phyloP scores from a whole-genome alignment of 73 alveolate genomes.

The Breviolum minutum region DNA sequence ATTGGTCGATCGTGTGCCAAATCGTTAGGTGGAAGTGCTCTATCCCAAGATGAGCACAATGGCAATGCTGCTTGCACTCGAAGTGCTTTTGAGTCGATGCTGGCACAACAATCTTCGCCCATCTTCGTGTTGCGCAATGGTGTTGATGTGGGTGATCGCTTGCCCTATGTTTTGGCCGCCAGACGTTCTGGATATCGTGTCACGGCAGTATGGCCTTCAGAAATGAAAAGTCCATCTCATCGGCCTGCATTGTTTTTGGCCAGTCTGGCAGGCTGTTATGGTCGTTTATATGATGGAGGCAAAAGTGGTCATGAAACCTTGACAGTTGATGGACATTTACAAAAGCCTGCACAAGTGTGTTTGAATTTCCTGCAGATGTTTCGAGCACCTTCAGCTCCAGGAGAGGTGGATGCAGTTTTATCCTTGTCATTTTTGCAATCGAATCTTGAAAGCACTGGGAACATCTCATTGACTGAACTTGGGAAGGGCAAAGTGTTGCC shows the following conservation, averaged over 20 bases:
- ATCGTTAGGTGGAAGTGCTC: constrained; percentile 17
- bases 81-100: neutral
- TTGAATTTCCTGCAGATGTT: constrained; percentile 53
- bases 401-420: constrained; percentile 70
- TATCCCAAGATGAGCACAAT: constrained; percentile 60
- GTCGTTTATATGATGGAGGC: constrained; percentile 47
- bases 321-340: constrained; percentile 37
- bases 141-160: constrained; percentile 69
- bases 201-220: constrained; percentile 61
- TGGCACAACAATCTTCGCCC: constrained; percentile 26
- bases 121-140: constrained; percentile 72
- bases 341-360: constrained; percentile 82
- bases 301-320: constrained; percentile 75
- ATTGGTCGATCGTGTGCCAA: constrained; percentile 38
- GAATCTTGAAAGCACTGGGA: neutral
- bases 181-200: constrained; percentile 55
- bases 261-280: constrained; percentile 66
- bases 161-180: constrained; percentile 69
- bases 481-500: constrained; percentile 65
- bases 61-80: neutral
- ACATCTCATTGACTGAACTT: neutral
- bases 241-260: constrained; percentile 39
- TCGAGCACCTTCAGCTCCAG: constrained; percentile 86
- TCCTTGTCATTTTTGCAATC: neutral
- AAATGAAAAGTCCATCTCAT: neutral